Base-by-base conservation (phyloP, 331 rosid species). In the Quercus lobata region DNA sequence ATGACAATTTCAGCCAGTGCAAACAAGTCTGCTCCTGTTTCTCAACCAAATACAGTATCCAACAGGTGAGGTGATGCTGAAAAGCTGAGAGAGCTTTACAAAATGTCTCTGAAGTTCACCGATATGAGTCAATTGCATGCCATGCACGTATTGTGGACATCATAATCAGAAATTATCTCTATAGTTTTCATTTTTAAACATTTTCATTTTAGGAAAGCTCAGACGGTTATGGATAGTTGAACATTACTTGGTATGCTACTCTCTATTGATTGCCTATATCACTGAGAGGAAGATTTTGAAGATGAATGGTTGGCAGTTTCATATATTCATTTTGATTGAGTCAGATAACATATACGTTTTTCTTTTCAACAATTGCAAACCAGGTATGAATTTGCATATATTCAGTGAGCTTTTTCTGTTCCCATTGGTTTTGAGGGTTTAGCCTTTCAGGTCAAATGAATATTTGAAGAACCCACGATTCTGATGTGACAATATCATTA, bases 31-130 rank as follows among this genome's bases (percentile, higher is more conserved):
- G 34, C 74, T 72, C 21, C 79, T 22, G 79, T 44, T 74, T 57
- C 85, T 62, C 94, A 86, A 73, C 78, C 91, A 53, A 76, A 88
- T 78, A 82, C 84, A 74, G 77, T 74, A 41, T 77, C 89, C 74
- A 82, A 73, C 80, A 86, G 74, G 82, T 84, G 75, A 62, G 91
- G 89, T 52, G 98, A 92, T 69, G 87, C 91, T 63, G 87, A 72
- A 72, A 92, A 90, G 89, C 82, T 94, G 65, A 92, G 91, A 86
- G 94, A 90, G 83, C 94, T 94, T 76, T 94, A 94, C 84, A 91
- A 84, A 88, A 88, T 81, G 72, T 88, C 98, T 78, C 88, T 92
- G 29, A 91, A 88, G 87, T 78, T 87, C 77, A 80, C 76, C 15
- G 89, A 78, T 57, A 89, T 89, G 75, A 79, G 73, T 69, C 92